phyloP scores from a whole-genome alignment of 2,329 filamentous ascomycete genomes.

The Fusarium nodosum region DNA sequence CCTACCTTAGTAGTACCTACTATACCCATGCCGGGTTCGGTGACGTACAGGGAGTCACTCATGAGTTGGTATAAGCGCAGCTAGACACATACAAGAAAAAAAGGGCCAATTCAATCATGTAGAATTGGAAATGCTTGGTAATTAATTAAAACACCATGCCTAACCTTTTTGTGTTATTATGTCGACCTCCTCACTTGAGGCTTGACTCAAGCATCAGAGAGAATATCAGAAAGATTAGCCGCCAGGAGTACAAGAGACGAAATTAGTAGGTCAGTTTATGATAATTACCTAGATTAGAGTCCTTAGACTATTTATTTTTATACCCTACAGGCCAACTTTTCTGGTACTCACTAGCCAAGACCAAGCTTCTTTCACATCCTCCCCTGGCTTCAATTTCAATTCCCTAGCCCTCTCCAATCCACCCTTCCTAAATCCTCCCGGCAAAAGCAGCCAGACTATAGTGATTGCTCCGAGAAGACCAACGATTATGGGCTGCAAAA shows the following conservation, averaged over 20 bases:
- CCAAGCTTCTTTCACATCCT: conserved; percentile 47
- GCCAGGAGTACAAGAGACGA: too few relatives aligned
- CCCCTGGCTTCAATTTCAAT: conserved; percentile 54
- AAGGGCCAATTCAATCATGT: background rate
- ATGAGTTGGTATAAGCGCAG: background rate
- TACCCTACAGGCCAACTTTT: too few relatives aligned
- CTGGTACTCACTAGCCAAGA: conserved; percentile 9
- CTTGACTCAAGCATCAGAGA: too few relatives aligned
- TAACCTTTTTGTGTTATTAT: background rate
- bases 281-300: too few relatives aligned
- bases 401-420: conserved; percentile 59
- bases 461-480: conserved; percentile 62
- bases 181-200: background rate
- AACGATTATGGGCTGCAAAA: conserved; percentile 69
- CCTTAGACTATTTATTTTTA: too few relatives aligned
- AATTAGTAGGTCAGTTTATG: too few relatives aligned
- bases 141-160: background rate
- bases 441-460: conserved; percentile 61
- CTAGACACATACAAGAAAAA: background rate
- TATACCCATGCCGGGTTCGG: conserved; percentile 14
- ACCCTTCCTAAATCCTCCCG: conserved; percentile 56
- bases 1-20: too few relatives aligned
- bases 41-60: conserved; percentile 26
- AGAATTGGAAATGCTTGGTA: too few relatives aligned
- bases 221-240: too few relatives aligned